phyloP scores from a whole-genome alignment of 2,329 filamentous ascomycete species.

The Cordyceps farinosa region DNA sequence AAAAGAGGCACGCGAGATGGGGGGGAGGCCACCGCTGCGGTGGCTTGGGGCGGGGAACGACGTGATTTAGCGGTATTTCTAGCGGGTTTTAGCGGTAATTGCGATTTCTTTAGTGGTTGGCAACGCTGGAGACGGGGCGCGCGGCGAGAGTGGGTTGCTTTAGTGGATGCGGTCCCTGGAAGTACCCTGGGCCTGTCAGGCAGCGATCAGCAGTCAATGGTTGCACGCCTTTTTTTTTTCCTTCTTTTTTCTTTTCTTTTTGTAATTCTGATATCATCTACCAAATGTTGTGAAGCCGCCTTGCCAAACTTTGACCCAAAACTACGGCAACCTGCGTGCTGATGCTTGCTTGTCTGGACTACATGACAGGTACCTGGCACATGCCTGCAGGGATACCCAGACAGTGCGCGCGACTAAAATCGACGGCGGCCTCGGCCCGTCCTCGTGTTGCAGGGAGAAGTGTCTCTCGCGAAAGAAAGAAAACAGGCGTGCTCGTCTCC shows the following conservation, averaged over 20 bases:
- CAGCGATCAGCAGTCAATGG: background rate
- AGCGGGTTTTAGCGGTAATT: conserved; percentile 10
- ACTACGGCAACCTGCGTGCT: background rate
- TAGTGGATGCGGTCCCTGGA: background rate
- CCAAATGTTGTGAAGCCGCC: no score
- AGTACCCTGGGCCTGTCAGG: background rate
- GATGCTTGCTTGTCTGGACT: background rate
- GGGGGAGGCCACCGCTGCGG: background rate
- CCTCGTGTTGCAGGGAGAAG: background rate
- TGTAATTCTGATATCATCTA: background rate
- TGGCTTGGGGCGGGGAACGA: background rate
- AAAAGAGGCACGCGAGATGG: background rate
- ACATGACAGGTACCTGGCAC: background rate
- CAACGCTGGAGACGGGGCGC: background rate
- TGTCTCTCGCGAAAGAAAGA: background rate
- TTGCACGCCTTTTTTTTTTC: background rate
- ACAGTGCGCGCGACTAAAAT: background rate
- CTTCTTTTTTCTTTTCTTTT: background rate
- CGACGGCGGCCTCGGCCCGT: conserved; percentile 14
- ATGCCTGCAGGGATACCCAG: background rate
- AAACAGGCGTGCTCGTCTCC: no score
- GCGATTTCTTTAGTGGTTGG: background rate
- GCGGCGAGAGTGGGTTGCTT: background rate
- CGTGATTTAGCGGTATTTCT: background rate
- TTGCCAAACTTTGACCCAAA: background rate